Conservation (phyloP, 2,329 filamentous ascomycete genomes). For the Aspergillus spinulosporus region DNA sequence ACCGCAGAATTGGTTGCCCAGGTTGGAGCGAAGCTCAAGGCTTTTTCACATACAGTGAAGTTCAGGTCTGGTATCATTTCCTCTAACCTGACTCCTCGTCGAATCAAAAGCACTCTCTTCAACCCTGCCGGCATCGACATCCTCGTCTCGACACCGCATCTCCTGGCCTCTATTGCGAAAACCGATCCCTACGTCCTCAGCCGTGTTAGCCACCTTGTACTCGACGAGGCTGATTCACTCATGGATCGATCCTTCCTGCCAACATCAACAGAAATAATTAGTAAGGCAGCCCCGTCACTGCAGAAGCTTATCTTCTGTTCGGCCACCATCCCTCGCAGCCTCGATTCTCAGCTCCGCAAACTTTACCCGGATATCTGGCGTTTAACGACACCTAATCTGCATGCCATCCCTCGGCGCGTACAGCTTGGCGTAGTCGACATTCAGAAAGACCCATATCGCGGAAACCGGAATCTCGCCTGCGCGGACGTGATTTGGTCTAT, state of each 20-base stretch:
- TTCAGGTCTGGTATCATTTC: conserved; percentile 83
- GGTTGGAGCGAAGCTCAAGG: conserved; percentile 77
- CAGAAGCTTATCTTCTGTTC: conserved; percentile 90
- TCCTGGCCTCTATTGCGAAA: conserved; percentile 83
- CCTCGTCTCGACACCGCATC: conserved; percentile 82
- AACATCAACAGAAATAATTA: conserved; percentile 77
- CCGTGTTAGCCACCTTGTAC: conserved; percentile 82
- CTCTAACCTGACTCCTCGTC: conserved; percentile 69
- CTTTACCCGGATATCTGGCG: conserved; percentile 81
- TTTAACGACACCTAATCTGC: conserved; percentile 90
- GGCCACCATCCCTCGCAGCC: conserved; percentile 86
- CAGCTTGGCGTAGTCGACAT: conserved; percentile 93
- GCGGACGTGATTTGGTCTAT: conserved; percentile 95
- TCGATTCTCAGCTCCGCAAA: conserved; percentile 80
- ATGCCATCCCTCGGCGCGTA: conserved; percentile 91
- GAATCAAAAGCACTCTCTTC: conserved; percentile 85
- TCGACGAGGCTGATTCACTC: conserved; percentile 95
- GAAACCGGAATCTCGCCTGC: conserved; percentile 90
- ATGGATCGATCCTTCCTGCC: conserved; percentile 90
- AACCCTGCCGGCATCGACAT: conserved; percentile 78
- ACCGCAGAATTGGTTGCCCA: conserved; percentile 90
- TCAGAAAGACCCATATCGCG: conserved; percentile 85
- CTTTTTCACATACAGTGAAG: conserved; percentile 79
- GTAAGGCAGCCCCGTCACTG: conserved; percentile 76
- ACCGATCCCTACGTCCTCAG: conserved; percentile 89